Evolutionary conservation across 208 protist species (phyloP).

Genomic region (Trypanosomatidae sp.): DNA sequence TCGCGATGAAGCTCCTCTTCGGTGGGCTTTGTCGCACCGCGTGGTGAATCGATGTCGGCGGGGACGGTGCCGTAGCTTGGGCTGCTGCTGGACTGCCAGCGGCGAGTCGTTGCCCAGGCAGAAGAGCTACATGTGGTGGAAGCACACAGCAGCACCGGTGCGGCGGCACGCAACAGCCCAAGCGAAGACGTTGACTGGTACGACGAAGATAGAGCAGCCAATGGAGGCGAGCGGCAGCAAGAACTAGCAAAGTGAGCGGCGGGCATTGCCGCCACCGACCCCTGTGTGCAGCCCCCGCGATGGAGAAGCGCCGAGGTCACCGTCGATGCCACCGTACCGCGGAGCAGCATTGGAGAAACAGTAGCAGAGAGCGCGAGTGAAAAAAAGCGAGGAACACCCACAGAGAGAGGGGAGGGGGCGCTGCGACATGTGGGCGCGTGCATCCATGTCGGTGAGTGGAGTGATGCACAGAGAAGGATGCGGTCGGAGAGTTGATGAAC

Average conservation of each 20-base stretch:
- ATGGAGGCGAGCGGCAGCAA: conserved; percentile 1
- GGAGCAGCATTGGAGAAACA: conserved; percentile 4
- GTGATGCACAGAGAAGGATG: not conserved
- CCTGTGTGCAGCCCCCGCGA: not conserved
- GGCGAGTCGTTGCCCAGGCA: conserved; percentile 9
- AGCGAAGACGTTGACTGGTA: not conserved
- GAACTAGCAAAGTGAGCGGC: not conserved
- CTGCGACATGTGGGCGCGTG: not conserved
- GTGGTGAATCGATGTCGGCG: conserved; percentile 62
- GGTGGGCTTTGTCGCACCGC: conserved; percentile 42
- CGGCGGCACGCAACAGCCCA: conserved; percentile 1
- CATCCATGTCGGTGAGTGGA: not conserved
- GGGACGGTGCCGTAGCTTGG: conserved; percentile 52
- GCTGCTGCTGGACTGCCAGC: conserved; percentile 26
- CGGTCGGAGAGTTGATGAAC: not conserved
- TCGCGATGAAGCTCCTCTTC: conserved; percentile 52
- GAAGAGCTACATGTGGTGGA: not conserved
- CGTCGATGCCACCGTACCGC: not conserved
- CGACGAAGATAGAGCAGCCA: conserved; percentile 1
- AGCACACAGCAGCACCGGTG: not conserved
- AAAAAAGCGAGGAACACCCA: too few relatives aligned
- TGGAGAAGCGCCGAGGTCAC: not conserved
- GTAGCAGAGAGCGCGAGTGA: too few relatives aligned
- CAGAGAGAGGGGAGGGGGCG: not conserved
- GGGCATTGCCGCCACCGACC: not conserved